Evolutionary conservation across 805 yeast genomes (phyloP), one percentile per base, ranked within the genome.

Genomic region (Pichia thaimueangensis): DNA sequence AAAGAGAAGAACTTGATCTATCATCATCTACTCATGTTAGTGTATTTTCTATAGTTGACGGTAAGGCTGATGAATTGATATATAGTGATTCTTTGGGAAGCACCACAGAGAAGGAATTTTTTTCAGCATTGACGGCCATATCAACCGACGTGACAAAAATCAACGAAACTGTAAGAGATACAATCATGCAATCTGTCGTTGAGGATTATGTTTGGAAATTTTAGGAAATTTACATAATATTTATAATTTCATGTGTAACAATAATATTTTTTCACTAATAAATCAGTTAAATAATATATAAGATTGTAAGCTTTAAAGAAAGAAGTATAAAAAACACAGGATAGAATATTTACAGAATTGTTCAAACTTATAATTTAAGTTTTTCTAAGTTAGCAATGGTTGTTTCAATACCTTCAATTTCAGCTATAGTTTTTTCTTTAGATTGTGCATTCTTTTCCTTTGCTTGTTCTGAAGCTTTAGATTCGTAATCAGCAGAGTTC

Each of bases 341-440:
- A 13, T 20, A 21, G 30, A 21, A 19, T 35, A 34, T 35, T 15
- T 38, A 38, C 35, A 33, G 30, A 34, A 29, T 20, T 27, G 5
- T 12, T 22, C 13, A 21, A 28, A 9, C 13, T 47, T 55, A 76
- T 54, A 79, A 63, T 68, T 83, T 84, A 62, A 88, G 74, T 60
- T 79, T 80, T 67, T 88, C 86, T 63, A 91, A 80, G 61, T 86
- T 84, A 29, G 74, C 76, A 60, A 93, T 84, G 45, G 96, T 88
- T 43, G 86, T 82, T 59, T 86, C 80, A 56, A 86, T 75, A 53
- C 96, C 94, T 58, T 86, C 93, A 50, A 89, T 82, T 64, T 91
- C 98, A 35, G 97, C 96, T 49, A 67, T 61, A 47, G 77, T 73
- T 55, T 78, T 81, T 50, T 83, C 91, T 42, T 80, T 68, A 60